Conservation (phyloP, 1,284 basidiomycete genomes). For the Ceratobasidium sp. region DNA sequence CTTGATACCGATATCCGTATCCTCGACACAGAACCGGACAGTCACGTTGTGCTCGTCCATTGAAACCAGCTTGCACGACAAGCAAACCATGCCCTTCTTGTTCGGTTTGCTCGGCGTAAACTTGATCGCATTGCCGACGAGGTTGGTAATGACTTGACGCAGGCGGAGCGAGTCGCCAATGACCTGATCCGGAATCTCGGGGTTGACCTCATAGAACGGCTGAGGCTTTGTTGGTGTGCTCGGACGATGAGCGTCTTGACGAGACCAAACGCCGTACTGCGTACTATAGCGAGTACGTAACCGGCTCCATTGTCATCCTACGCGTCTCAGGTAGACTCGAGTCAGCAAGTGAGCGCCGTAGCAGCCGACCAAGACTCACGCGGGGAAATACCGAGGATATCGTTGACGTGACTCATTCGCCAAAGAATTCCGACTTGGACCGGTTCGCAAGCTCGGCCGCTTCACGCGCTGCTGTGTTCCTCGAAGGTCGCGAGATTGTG, state of each 20-base stretch:
- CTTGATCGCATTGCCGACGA: conserved; percentile 96
- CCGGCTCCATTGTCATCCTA: conserved; percentile 99
- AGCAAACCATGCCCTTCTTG: conserved; percentile 90
- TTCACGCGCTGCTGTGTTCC: conserved; percentile 98
- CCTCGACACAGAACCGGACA: conserved; percentile 96
- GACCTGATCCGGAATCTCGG: conserved; percentile 95
- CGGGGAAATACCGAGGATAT: conserved; percentile 98
- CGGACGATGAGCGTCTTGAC: conserved; percentile 98
- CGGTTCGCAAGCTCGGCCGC: conserved; percentile 97
- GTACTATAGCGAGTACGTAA: conserved; percentile 98
- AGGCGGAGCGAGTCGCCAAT: conserved; percentile 96
- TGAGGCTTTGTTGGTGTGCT: conserved; percentile 96
- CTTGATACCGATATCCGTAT: conserved; percentile 99
- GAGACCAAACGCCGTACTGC: conserved; percentile 96
- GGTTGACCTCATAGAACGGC: conserved; percentile 98
- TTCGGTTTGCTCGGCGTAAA: conserved; percentile 87
- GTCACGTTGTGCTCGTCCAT: conserved; percentile 84
- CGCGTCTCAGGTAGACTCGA: conserved; percentile 87
- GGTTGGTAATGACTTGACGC: conserved; percentile 93
- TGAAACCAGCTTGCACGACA: conserved; percentile 85
- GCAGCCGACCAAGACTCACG: conserved; percentile 67
- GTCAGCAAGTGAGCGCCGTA: not conserved
- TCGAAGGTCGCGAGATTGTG: no score
- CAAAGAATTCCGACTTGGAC: conserved; percentile 97
- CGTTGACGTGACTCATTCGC: conserved; percentile 98